Conservation (phyloP, 2,329 filamentous ascomycete species). For the Ophiostoma quercus region DNA sequence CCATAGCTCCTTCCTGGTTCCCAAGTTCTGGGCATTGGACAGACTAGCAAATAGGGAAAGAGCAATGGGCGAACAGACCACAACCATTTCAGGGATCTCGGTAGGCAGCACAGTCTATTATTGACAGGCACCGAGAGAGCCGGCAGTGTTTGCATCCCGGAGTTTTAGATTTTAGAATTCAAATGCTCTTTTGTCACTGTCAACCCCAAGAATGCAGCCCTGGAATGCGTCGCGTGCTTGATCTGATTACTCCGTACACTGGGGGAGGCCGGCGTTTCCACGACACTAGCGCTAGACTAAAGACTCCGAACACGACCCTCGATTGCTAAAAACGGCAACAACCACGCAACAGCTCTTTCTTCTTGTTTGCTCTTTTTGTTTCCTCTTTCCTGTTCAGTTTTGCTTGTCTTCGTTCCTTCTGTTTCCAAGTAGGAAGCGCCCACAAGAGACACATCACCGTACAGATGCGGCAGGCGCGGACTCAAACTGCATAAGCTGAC, state of each 20-base stretch:
- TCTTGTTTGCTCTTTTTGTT: not conserved
- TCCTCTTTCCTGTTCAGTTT: not conserved
- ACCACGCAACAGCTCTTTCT: conserved; percentile 12
- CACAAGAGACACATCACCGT: not conserved
- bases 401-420: not conserved
- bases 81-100: not conserved
- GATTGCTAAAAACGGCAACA: conserved; percentile 22
- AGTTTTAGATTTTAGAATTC: not conserved
- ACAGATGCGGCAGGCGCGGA: not conserved
- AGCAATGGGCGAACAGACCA: not conserved
- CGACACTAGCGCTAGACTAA: conserved; percentile 19
- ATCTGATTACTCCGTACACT: not conserved
- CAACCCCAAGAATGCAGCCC: not conserved
- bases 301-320: conserved; percentile 3
- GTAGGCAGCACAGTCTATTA: not conserved
- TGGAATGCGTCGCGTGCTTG: conserved; percentile 15
- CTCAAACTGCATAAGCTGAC: not conserved
- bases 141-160: not conserved
- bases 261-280: conserved; percentile 13
- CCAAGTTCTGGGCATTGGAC: not conserved
- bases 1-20: conserved; percentile 15
- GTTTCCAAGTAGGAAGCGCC: not conserved
- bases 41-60: conserved; percentile 10
- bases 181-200: not conserved
- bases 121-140: not conserved